phyloP scores from a whole-genome alignment of 441 rosid genomes.

The Mallotus repandus region DNA sequence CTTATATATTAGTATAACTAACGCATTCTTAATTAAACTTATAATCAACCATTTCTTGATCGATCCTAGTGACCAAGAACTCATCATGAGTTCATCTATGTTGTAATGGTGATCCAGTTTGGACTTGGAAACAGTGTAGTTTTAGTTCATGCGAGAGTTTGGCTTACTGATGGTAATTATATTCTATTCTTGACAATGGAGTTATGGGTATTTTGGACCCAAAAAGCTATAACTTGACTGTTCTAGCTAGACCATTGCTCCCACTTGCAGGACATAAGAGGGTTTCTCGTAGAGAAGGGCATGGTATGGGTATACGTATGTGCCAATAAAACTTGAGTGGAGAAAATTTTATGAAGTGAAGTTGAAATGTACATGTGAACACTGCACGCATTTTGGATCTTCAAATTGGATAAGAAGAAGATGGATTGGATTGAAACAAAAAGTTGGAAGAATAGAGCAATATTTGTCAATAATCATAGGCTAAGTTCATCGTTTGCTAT shows the following conservation, averaged over 20 bases:
- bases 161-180: not conserved
- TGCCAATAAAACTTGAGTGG: not conserved
- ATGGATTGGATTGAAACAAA: not conserved
- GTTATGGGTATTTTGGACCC: not conserved
- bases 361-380: not conserved
- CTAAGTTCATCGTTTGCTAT: not conserved
- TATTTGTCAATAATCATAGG: not conserved
- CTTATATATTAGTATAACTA: too few species aligned
- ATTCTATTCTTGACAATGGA: conserved; percentile 4
- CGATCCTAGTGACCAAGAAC: too few species aligned
- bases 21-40: too few species aligned
- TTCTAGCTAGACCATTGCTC: not conserved
- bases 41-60: too few species aligned
- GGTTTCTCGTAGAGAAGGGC: too few species aligned
- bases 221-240: not conserved
- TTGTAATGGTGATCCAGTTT: not conserved
- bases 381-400: not conserved
- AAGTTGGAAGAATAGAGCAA: not conserved
- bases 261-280: too few species aligned
- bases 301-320: too few species aligned
- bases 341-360: not conserved
- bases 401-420: not conserved
- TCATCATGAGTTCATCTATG: not conserved
- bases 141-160: not conserved
- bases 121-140: not conserved